Evolutionary conservation across 768 basidiomycete genomes (phyloP).

Genomic region (Lentinula aciculospora): DNA sequence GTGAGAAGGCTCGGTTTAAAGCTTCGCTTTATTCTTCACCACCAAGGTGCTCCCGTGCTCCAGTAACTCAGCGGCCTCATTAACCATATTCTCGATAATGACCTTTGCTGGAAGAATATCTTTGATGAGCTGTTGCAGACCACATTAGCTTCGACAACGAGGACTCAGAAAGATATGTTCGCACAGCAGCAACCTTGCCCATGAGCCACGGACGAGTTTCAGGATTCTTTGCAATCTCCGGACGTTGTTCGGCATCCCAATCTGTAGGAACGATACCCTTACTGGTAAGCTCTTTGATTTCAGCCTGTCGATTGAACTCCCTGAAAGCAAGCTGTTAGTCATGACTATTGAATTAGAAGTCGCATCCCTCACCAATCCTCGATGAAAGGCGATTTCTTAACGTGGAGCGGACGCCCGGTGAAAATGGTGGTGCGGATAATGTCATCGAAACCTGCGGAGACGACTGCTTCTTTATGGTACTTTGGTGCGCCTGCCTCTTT

Average conservation of each 20-base stretch:
- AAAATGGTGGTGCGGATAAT: constrained; percentile 82
- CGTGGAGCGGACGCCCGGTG: constrained; percentile 85
- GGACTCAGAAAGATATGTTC: not conserved
- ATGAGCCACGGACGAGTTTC: constrained; percentile 72
- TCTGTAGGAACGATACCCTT: constrained; percentile 79
- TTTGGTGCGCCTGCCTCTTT: constrained; percentile 79
- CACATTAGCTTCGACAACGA: not conserved
- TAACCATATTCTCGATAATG: constrained; percentile 79
- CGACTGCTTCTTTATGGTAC: constrained; percentile 74
- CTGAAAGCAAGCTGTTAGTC: not conserved
- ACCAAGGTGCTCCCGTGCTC: constrained; percentile 32
- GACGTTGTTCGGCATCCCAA: constrained; percentile 70
- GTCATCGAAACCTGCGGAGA: constrained; percentile 73
- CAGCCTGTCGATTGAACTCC: constrained; percentile 35
- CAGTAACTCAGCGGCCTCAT: constrained; percentile 46
- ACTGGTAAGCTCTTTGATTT: constrained; percentile 78
- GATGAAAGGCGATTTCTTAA: constrained; percentile 79
- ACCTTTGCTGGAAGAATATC: constrained; percentile 78
- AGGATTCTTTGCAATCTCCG: constrained; percentile 58
- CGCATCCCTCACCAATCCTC: constrained; percentile 60
- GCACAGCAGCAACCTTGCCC: constrained; percentile 65
- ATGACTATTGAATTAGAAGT: not conserved
- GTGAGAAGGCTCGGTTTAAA: not conserved
- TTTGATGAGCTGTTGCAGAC: constrained; percentile 39
- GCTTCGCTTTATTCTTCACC: constrained; percentile 24